Evolutionary conservation across 345 rosid species (phyloP).

Genomic region (Syzygium aqueum): DNA sequence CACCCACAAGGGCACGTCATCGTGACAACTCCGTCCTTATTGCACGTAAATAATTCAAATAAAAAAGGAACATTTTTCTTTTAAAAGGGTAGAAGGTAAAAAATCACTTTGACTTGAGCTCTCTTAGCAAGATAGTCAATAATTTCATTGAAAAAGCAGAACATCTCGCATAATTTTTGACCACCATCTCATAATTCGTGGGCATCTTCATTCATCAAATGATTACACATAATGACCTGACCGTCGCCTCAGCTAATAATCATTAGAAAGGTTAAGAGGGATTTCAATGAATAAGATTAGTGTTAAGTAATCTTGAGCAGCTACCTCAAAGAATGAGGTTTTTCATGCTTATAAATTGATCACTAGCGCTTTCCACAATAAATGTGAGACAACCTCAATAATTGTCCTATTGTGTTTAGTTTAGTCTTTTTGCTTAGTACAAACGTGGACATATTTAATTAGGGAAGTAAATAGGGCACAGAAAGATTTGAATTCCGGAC

Average conservation of each 20-base stretch:
- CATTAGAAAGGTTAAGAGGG: background rate
- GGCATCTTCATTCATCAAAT: background rate
- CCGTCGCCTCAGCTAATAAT: background rate
- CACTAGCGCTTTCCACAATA: too few relatives aligned
- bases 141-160: background rate
- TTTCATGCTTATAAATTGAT: too few relatives aligned
- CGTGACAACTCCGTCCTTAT: background rate
- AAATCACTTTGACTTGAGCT: background rate
- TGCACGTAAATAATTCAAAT: background rate
- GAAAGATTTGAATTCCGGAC: too few relatives aligned
- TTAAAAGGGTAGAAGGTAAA: background rate
- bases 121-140: background rate
- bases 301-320: too few relatives aligned
- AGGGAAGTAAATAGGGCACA: fast-evolving
- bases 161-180: background rate
- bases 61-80: background rate
- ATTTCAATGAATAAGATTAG: too few relatives aligned
- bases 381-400: too few relatives aligned
- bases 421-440: too few relatives aligned
- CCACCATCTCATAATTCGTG: background rate
- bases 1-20: background rate
- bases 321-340: too few relatives aligned
- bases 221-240: background rate
- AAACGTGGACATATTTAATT: too few relatives aligned
- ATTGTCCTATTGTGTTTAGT: too few relatives aligned